Evolutionary conservation across 495 filamentous ascomycete genomes (phyloP).

Genomic region (Hypomontagnella submonticulosa): DNA sequence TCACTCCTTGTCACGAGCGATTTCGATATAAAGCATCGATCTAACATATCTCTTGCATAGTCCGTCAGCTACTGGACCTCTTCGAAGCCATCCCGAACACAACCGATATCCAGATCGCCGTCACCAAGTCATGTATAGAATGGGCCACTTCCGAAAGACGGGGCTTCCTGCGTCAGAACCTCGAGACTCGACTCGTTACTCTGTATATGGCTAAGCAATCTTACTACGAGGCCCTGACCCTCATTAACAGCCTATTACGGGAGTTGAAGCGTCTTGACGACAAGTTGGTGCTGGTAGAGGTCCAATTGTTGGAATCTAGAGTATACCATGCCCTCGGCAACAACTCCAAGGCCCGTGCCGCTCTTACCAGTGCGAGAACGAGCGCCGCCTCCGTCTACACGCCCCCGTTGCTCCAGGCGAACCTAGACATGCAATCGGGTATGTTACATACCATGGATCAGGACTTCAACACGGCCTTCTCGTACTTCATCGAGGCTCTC

Average conservation of each 20-base stretch:
- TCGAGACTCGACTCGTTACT: constrained; percentile 92
- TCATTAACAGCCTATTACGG: constrained; percentile 93
- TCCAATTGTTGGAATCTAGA: constrained; percentile 94
- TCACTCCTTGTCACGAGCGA: background rate
- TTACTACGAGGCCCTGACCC: constrained; percentile 94
- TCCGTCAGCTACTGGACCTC: constrained; percentile 96
- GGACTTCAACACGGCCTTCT: constrained; percentile 98
- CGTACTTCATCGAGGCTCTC: constrained; percentile 98
- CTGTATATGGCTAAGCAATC: constrained; percentile 96
- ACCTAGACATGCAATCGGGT: constrained; percentile 98
- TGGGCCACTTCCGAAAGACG: constrained; percentile 95
- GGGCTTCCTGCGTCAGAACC: constrained; percentile 95
- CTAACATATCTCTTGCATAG: constrained; percentile 58
- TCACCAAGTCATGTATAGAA: constrained; percentile 98
- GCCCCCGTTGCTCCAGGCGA: constrained; percentile 92
- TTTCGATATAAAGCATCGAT: background rate
- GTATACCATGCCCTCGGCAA: constrained; percentile 98
- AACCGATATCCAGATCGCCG: constrained; percentile 88
- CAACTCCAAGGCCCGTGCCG: constrained; percentile 93
- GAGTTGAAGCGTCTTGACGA: constrained; percentile 98
- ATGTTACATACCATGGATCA: constrained; percentile 98
- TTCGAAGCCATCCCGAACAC: constrained; percentile 93
- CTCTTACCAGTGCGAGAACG: constrained; percentile 92
- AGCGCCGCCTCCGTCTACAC: constrained; percentile 97
- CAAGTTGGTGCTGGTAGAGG: constrained; percentile 98